phyloP scores from a whole-genome alignment of 371 early-diverging fungal genomes.

The Rhizopus delemar region DNA sequence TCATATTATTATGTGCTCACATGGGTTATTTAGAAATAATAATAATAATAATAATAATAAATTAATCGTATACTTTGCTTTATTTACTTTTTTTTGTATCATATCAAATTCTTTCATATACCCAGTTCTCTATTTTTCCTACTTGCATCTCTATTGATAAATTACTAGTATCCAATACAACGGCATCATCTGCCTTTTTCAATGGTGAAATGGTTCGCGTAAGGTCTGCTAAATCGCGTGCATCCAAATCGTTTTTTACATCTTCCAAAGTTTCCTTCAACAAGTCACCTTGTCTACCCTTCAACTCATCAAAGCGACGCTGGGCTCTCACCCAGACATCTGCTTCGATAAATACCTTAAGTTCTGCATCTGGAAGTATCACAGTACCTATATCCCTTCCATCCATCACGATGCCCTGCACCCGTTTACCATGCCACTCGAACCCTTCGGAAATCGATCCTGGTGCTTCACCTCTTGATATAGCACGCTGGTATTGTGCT shows the following conservation, averaged over 20 bases:
- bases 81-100: background rate
- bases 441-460: slow-evolving; percentile 28
- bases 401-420: slow-evolving; percentile 86
- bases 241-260: slow-evolving; percentile 63
- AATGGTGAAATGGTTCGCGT: slow-evolving; percentile 76
- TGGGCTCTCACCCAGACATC: slow-evolving; percentile 74
- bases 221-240: slow-evolving; percentile 81
- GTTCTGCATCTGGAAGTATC: slow-evolving; percentile 86
- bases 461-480: slow-evolving; percentile 29
- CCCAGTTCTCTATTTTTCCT: slow-evolving; percentile 61
- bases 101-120: slow-evolving; percentile 17
- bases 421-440: slow-evolving; percentile 9
- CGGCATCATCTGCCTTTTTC: slow-evolving; percentile 77
- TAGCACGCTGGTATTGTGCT: slow-evolving; percentile 60
- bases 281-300: slow-evolving; percentile 16
- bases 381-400: slow-evolving; percentile 93
- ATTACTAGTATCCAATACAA: slow-evolving; percentile 79
- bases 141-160: slow-evolving; percentile 80
- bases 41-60: too few species aligned
- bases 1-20: too few species aligned
- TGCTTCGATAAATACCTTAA: slow-evolving; percentile 88
- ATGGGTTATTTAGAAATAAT: too few species aligned
- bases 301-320: slow-evolving; percentile 72
- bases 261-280: slow-evolving; percentile 48
- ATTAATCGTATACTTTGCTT: background rate